phyloP scores from a whole-genome alignment of 108 stramenopile species.

The Tribonema minus region DNA sequence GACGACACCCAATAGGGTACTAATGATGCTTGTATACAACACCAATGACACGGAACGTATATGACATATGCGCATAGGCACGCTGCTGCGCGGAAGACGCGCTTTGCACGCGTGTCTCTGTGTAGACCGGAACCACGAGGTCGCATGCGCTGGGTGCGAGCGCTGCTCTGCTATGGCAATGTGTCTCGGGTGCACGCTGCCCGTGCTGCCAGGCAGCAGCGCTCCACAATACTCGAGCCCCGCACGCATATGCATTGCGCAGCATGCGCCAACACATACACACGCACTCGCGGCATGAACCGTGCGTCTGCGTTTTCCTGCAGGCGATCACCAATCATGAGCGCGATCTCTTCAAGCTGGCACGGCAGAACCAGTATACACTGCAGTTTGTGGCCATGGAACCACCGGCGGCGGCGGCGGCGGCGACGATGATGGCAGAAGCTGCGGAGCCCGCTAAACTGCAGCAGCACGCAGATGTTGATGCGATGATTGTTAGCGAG shows the following conservation, averaged over 20 bases:
- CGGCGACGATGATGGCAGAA: background rate
- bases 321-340: slow-evolving; percentile 14
- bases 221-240: no score
- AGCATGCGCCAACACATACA: background rate
- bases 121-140: background rate
- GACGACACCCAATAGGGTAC: background rate
- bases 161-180: background rate
- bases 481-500: background rate
- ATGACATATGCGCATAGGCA: background rate
- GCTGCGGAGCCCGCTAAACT: no score
- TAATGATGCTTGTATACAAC: background rate
- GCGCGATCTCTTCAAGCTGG: slow-evolving; percentile 40
- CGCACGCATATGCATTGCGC: background rate
- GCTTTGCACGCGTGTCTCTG: background rate
- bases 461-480: no score
- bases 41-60: background rate
- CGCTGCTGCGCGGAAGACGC: background rate
- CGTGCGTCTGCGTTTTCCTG: background rate
- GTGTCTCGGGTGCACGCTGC: background rate
- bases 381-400: slow-evolving; percentile 18
- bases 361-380: slow-evolving; percentile 30
- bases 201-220: no score
- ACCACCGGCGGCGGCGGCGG: background rate
- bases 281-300: background rate
- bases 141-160: background rate